A percentile compares a stretch with the other conserved stretches of the same genome.
phyloP scores from a whole-genome alignment of 371 early-diverging fungal species.

The Phascolomyces articulosus region DNA sequence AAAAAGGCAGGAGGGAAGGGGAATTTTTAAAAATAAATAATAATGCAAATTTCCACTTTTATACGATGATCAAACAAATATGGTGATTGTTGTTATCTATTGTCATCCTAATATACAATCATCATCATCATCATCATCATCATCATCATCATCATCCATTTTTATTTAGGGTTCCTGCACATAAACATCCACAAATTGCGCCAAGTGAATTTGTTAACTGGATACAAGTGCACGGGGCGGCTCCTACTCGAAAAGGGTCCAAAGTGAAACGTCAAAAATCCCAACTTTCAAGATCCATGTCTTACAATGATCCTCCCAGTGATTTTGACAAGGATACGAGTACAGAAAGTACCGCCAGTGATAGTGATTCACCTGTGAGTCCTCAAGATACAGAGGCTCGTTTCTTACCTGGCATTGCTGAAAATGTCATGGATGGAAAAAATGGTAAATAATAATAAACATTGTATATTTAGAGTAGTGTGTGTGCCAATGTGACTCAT shows the following conservation, averaged over 20 bases:
- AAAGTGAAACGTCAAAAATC: slow-evolving; percentile 44
- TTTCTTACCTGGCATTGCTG: neutral
- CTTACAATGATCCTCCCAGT: slow-evolving; percentile 16
- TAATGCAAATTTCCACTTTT: no score
- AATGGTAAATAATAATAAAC: neutral
- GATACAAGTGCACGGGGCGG: slow-evolving; percentile 29
- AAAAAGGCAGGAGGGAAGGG: neutral
- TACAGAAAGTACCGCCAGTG: slow-evolving; percentile 1
- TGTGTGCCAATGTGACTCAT: no score
- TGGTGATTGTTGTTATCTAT: no score
- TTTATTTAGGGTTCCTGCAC: slow-evolving; percentile 29
- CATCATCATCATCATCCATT: no score
- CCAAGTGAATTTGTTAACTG: slow-evolving; percentile 30
- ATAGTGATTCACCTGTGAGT: slow-evolving; percentile 8
- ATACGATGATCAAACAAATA: no score
- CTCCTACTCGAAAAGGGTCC: slow-evolving; percentile 38
- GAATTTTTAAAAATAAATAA: no score
- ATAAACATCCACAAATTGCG: slow-evolving; percentile 30
- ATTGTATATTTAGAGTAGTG: no score
- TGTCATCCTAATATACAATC: neutral
- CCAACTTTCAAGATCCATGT: slow-evolving; percentile 34
- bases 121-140: neutral
- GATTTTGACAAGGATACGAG: slow-evolving; percentile 12
- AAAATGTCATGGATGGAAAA: neutral
- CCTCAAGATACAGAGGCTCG: slow-evolving; percentile 4